Evolutionary conservation across 2,329 filamentous ascomycete species (phyloP).

Genomic region (Ilyonectria robusta): DNA sequence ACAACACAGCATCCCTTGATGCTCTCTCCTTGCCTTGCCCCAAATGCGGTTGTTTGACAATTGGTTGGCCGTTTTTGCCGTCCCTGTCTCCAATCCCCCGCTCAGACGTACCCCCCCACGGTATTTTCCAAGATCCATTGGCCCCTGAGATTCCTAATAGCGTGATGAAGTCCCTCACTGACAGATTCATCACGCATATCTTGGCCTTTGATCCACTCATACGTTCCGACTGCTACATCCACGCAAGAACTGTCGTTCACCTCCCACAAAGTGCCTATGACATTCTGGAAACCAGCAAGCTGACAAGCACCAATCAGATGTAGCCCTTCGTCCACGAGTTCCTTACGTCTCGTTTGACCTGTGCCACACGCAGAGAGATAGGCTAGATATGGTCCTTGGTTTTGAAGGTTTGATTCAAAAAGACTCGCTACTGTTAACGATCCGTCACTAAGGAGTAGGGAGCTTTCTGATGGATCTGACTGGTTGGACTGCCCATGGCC

Average conservation of each 20-base stretch:
- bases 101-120: background rate
- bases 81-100: too few relatives aligned
- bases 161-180: background rate
- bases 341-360: conserved; percentile 37
- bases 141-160: background rate
- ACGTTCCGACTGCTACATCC: background rate
- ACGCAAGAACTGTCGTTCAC: conserved; percentile 2
- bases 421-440: conserved; percentile 31
- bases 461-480: conserved; percentile 25
- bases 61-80: too few relatives aligned
- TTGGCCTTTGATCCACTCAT: background rate
- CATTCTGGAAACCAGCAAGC: conserved; percentile 12
- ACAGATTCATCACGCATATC: conserved; percentile 17
- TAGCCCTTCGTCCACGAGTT: conserved; percentile 54
- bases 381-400: conserved; percentile 49
- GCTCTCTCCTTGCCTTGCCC: background rate
- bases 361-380: conserved; percentile 58
- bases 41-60: too few relatives aligned
- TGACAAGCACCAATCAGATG: conserved; percentile 49
- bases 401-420: conserved; percentile 32
- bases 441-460: conserved; percentile 22
- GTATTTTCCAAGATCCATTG: background rate
- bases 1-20: background rate
- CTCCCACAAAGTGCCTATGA: conserved; percentile 19
- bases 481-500: background rate